phyloP scores from a whole-genome alignment of 2,329 filamentous ascomycete species.

The Pezicula neosporulosa region DNA sequence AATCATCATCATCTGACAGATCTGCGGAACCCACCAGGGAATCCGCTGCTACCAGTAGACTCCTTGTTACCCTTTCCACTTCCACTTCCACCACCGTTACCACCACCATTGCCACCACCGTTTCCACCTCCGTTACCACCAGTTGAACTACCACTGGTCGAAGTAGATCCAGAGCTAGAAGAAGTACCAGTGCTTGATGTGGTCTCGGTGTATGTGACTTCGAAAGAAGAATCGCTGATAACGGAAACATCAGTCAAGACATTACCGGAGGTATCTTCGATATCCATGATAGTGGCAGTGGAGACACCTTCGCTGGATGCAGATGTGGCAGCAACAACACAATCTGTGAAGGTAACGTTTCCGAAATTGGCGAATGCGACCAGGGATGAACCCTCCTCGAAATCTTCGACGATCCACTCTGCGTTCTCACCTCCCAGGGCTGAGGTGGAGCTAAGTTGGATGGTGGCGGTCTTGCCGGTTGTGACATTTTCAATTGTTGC shows the following conservation, averaged over 20 bases:
- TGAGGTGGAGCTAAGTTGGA: constrained; percentile 31
- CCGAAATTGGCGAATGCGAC: constrained; percentile 45
- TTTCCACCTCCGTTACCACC: too few relatives aligned
- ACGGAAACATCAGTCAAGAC: constrained; percentile 1
- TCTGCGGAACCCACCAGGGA: too few relatives aligned
- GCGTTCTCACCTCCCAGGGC: constrained; percentile 42
- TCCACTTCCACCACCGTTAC: too few relatives aligned
- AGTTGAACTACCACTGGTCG: too few relatives aligned
- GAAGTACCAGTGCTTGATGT: too few relatives aligned
- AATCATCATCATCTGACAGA: too few relatives aligned
- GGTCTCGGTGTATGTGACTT: too few relatives aligned
- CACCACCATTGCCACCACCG: too few relatives aligned
- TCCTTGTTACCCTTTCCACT: too few relatives aligned
- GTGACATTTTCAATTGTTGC: constrained; percentile 42
- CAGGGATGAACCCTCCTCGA: constrained; percentile 33
- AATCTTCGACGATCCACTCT: constrained; percentile 50
- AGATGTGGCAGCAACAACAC: constrained; percentile 30
- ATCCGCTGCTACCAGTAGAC: too few relatives aligned
- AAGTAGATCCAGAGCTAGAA: too few relatives aligned
- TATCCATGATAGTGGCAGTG: constrained; percentile 36
- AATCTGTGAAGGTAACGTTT: constrained; percentile 39
- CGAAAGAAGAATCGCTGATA: too few relatives aligned
- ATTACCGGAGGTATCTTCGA: constrained; percentile 16
- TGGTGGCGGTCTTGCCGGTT: constrained; percentile 37
- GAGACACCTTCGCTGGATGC: constrained; percentile 23